Evolutionary conservation across 257 asterid species (phyloP).

Genomic region (Echium plantagineum): DNA sequence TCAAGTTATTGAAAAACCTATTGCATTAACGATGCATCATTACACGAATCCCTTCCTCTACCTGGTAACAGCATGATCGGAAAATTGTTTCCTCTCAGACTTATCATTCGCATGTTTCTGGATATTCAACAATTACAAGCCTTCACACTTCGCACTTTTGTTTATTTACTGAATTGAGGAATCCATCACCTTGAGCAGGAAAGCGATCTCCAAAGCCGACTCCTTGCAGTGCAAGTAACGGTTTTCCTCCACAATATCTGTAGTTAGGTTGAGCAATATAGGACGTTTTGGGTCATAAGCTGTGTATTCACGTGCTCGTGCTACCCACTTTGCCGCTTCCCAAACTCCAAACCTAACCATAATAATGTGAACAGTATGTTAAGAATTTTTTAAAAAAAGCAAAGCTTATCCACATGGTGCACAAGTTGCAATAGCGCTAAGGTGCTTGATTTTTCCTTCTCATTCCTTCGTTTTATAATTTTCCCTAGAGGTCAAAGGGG

Average conservation of each 20-base stretch:
- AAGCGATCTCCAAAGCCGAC: constrained; percentile 74
- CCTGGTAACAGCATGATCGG: too few relatives aligned
- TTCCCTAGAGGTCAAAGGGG: too few relatives aligned
- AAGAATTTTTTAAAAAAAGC: too few relatives aligned
- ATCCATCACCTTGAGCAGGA: constrained; percentile 59
- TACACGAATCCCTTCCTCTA: too few relatives aligned
- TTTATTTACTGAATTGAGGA: background rate
- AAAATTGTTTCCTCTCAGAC: too few relatives aligned
- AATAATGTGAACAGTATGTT: too few relatives aligned
- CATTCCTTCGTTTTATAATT: too few relatives aligned
- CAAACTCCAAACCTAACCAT: constrained; percentile 82
- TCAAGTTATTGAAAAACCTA: too few relatives aligned
- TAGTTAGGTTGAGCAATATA: constrained; percentile 59
- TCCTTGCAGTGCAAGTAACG: constrained; percentile 77
- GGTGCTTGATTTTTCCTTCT: too few relatives aligned
- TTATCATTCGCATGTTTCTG: background rate
- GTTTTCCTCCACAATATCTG: constrained; percentile 76
- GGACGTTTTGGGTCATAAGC: constrained; percentile 68
- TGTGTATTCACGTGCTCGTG: constrained; percentile 68
- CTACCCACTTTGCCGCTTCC: constrained; percentile 95
- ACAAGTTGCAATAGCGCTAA: too few relatives aligned
- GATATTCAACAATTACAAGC: background rate
- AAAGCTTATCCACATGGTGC: too few relatives aligned
- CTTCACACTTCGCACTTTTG: background rate
- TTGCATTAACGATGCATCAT: too few relatives aligned